A percentile compares a stretch with the other conserved stretches of the same genome.
Conservation (phyloP, 768 basidiomycete genomes). For the Boletus huronensis region DNA sequence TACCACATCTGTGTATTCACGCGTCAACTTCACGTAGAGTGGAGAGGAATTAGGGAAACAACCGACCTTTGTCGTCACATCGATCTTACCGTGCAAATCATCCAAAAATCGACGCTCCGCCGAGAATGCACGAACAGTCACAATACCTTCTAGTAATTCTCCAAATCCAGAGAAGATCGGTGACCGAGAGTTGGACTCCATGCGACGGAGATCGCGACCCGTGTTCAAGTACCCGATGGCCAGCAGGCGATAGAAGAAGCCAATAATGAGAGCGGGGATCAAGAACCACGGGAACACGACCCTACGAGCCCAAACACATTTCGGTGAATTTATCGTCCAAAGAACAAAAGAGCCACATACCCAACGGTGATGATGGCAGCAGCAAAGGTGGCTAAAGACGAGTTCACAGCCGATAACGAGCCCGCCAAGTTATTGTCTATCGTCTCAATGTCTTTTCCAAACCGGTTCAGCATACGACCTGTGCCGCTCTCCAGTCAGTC, state of each 20-base stretch:
- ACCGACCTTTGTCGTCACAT: conserved; percentile 69
- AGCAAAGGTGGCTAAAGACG: conserved; percentile 72
- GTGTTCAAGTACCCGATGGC: conserved; percentile 74
- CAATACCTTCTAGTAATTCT: conserved; percentile 82
- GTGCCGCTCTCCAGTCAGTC: neutral
- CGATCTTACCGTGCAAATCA: conserved; percentile 67
- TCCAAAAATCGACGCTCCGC: conserved; percentile 77
- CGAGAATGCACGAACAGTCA: conserved; percentile 91
- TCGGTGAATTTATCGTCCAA: conserved; percentile 5
- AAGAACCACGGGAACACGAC: conserved; percentile 81
- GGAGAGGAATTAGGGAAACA: neutral
- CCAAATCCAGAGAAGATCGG: conserved; percentile 83
- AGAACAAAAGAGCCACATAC: conserved; percentile 37
- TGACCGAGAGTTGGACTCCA: conserved; percentile 86
- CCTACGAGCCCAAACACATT: conserved; percentile 29
- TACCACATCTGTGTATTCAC: conserved; percentile 61
- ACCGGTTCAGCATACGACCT: conserved; percentile 86
- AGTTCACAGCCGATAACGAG: conserved; percentile 72
- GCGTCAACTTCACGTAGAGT: neutral
- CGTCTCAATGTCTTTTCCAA: conserved; percentile 85
- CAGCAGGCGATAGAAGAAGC: conserved; percentile 65
- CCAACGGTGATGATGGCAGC: conserved; percentile 70
- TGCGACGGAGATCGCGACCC: conserved; percentile 79
- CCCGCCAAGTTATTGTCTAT: conserved; percentile 71
- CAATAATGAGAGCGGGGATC: conserved; percentile 70